A percentile compares a stretch with the other conserved stretches of the same genome.
phyloP scores from a whole-genome alignment of 2,329 filamentous ascomycete species.

The Penicillium sp. region DNA sequence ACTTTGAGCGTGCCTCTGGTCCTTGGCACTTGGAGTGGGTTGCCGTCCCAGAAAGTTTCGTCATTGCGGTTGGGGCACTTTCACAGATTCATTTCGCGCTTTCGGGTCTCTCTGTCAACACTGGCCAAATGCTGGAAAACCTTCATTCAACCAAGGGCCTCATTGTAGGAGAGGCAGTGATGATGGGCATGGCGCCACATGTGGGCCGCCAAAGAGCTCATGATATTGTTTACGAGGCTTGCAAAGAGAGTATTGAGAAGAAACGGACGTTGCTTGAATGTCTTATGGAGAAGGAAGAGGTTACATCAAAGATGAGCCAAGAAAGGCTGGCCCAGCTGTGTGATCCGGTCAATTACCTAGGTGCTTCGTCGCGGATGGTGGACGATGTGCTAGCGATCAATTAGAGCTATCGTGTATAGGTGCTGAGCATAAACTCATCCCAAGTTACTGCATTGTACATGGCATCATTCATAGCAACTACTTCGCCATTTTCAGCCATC shows the following conservation, averaged over 20 bases:
- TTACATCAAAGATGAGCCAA: slow-evolving; percentile 45
- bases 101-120: slow-evolving; percentile 52
- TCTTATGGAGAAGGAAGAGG: slow-evolving; percentile 39
- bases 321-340: slow-evolving; percentile 53
- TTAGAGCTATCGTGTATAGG: neutral
- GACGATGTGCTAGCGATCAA: slow-evolving; percentile 29
- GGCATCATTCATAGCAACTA: neutral
- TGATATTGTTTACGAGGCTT: slow-evolving; percentile 57
- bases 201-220: slow-evolving; percentile 55
- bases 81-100: slow-evolving; percentile 56
- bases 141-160: slow-evolving; percentile 52
- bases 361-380: slow-evolving; percentile 34
- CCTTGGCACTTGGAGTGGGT: slow-evolving; percentile 62
- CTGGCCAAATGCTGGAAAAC: slow-evolving; percentile 51
- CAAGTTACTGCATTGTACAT: neutral
- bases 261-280: slow-evolving; percentile 45
- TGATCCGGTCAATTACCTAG: slow-evolving; percentile 53
- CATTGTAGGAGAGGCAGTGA: slow-evolving; percentile 60
- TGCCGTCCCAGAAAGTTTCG: slow-evolving; percentile 55
- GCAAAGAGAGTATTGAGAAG: slow-evolving; percentile 50
- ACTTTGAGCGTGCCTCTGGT: slow-evolving; percentile 58
- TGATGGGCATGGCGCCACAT: slow-evolving; percentile 58
- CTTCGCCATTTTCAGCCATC: neutral
- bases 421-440: neutral
- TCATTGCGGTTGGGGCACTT: slow-evolving; percentile 53